phyloP scores from a whole-genome alignment of 2,329 filamentous ascomycete genomes.

The Aureobasidium sp. region DNA sequence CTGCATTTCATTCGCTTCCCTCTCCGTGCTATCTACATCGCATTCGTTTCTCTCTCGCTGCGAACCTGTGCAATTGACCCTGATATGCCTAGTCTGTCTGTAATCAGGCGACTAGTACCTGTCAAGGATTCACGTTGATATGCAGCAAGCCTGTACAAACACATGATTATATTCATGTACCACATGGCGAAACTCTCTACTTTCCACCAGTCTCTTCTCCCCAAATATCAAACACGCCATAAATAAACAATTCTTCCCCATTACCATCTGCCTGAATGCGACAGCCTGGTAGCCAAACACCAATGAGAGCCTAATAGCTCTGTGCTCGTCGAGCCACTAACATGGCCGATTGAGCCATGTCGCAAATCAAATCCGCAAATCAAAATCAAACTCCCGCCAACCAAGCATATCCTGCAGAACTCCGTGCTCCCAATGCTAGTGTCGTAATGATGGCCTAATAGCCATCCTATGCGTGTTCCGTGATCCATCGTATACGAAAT shows the following conservation, averaged over 20 bases:
- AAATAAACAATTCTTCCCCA: neutral
- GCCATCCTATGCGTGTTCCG: slow-evolving; percentile 12
- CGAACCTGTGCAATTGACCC: neutral
- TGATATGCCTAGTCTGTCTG: neutral
- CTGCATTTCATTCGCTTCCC: neutral
- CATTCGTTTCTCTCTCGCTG: too few species aligned
- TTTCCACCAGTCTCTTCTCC: neutral
- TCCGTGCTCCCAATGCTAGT: slow-evolving; percentile 10
- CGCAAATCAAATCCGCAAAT: neutral
- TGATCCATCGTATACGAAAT: slow-evolving; percentile 7
- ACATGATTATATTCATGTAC: slow-evolving; percentile 1
- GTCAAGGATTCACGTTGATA: neutral
- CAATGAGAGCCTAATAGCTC: slow-evolving; percentile 8
- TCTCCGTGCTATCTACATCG: neutral
- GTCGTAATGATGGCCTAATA: slow-evolving; percentile 12
- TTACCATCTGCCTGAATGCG: neutral
- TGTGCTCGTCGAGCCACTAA: neutral
- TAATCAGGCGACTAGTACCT: neutral
- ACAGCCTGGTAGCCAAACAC: slow-evolving; percentile 5
- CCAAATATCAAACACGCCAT: neutral
- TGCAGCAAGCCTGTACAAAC: neutral
- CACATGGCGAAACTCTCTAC: neutral
- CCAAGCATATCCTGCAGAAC: slow-evolving; percentile 2
- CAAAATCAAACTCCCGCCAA: neutral
- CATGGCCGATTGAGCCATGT: slow-evolving; percentile 11